Evolutionary conservation across 305 asterid genomes (phyloP).

Genomic region (Coffea humblotiana): DNA sequence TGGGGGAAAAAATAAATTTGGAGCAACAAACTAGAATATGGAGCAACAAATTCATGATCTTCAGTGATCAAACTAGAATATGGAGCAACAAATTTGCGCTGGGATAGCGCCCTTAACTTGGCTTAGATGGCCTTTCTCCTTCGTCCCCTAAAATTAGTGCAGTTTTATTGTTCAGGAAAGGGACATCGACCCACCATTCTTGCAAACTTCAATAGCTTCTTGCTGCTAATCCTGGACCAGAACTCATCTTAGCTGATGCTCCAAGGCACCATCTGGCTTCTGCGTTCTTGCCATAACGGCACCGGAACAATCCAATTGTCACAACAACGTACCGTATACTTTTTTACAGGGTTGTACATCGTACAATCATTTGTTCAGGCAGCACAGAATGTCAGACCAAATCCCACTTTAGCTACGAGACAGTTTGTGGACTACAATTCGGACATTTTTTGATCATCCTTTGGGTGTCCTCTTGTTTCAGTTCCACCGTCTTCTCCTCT

Average conservation of each 20-base stretch:
- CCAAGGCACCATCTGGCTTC: background rate
- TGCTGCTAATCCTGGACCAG: background rate
- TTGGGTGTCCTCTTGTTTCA: too few relatives aligned
- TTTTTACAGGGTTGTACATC: background rate
- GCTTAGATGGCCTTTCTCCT: background rate
- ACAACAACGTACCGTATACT: too few relatives aligned
- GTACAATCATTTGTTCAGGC: background rate
- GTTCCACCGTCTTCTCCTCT: too few relatives aligned
- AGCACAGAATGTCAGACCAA: background rate
- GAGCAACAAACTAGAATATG: too few relatives aligned
- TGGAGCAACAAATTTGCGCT: background rate
- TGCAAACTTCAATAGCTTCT: constrained; percentile 7
- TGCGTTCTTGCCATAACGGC: background rate
- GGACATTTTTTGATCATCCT: too few relatives aligned
- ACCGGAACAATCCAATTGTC: background rate
- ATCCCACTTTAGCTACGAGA: too few relatives aligned
- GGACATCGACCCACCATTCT: constrained; percentile 7
- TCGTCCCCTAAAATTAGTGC: background rate
- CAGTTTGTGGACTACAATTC: too few relatives aligned
- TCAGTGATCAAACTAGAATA: too few relatives aligned
- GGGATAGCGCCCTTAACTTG: background rate
- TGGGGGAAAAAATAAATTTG: too few relatives aligned
- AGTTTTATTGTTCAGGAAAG: background rate
- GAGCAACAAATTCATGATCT: background rate
- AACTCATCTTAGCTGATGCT: background rate